Percentiles rank a stretch among this genome's conserved stretches.
Conservation (phyloP, 352 stramenopile species). For the Pythium diclinum region DNA sequence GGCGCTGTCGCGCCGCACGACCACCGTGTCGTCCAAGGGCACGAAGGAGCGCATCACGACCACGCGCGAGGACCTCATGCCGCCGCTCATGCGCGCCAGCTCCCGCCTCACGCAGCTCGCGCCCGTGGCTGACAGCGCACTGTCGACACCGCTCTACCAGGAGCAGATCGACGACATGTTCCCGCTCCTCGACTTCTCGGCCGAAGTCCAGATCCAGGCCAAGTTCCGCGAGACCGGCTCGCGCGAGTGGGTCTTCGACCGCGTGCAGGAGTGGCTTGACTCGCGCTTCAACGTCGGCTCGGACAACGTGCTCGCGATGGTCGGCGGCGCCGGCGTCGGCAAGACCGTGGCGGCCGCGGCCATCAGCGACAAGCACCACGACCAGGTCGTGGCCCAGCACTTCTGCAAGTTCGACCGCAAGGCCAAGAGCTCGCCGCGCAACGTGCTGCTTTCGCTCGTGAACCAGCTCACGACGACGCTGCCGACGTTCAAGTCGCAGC, state of each 20-base stretch:
- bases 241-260: conserved; percentile 62
- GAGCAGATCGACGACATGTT: conserved; percentile 84
- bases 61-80: conserved; percentile 33
- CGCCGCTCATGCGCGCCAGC: conserved; percentile 31
- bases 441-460: conserved; percentile 77
- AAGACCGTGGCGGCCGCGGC: conserved; percentile 64
- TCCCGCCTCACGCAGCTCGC: conserved; percentile 56
- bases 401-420: conserved; percentile 80
- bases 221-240: conserved; percentile 42
- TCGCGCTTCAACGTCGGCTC: conserved; percentile 58
- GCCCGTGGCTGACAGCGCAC: conserved; percentile 58
- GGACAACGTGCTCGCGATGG: conserved; percentile 58
- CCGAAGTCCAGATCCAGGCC: conserved; percentile 44
- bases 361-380: conserved; percentile 50
- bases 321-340: conserved; percentile 65
- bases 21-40: conserved; percentile 44
- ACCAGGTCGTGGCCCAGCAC: conserved; percentile 60
- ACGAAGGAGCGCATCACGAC: conserved; percentile 52
- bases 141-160: conserved; percentile 60
- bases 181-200: conserved; percentile 63
- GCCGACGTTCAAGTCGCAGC: conserved; percentile 75
- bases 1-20: conserved; percentile 44
- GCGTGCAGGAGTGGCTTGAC: conserved; percentile 77
- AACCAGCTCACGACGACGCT: conserved; percentile 71
- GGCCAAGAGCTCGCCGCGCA: conserved; percentile 62